These are phyloP conservation scores for Orbilia blumenaviensis DNA, from an alignment of 2,329 filamentous ascomycete species.

Conservation along the genomic window DNA sequence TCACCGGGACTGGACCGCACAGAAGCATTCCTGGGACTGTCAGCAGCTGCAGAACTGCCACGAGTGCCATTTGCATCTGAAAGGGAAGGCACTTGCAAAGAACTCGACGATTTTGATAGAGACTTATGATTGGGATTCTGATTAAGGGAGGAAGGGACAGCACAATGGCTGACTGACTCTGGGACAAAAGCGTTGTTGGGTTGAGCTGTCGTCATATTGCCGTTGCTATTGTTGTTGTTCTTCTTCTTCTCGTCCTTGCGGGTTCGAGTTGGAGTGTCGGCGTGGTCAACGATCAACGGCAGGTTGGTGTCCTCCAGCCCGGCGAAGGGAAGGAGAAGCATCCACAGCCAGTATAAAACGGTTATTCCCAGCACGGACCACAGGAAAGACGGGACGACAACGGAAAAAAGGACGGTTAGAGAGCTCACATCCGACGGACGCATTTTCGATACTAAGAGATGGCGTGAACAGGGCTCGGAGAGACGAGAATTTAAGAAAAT, in stretches of 20 bases:
- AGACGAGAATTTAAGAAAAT: slow-evolving; percentile 30
- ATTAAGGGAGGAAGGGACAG: slow-evolving; percentile 12
- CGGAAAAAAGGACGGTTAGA: slow-evolving; percentile 21
- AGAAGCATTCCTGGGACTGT: slow-evolving; percentile 18
- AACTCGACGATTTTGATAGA: slow-evolving; percentile 15
- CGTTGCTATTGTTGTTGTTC: background rate
- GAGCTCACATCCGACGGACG: slow-evolving; percentile 30
- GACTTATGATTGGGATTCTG: slow-evolving; percentile 11
- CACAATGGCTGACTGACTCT: slow-evolving; percentile 46
- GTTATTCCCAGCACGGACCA: slow-evolving; percentile 18
- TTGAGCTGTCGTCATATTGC: slow-evolving; percentile 51
- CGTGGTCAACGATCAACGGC: background rate
- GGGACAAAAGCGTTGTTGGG: slow-evolving; percentile 51
- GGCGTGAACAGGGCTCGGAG: slow-evolving; percentile 22
- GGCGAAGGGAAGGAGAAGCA: slow-evolving; percentile 32
- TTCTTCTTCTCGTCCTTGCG: background rate
- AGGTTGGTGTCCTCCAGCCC: slow-evolving; percentile 21
- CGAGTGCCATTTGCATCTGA: slow-evolving; percentile 1
- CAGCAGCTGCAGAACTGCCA: slow-evolving; percentile 3
- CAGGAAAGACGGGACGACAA: slow-evolving; percentile 19
- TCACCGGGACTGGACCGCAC: slow-evolving; percentile 19
- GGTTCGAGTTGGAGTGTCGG: background rate
- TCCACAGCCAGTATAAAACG: slow-evolving; percentile 18
- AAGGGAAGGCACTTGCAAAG: slow-evolving; percentile 9
- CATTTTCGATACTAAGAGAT: slow-evolving; percentile 36